Percentiles rank a stretch among this genome's conserved stretches.
Conservation (phyloP, 176 grass and related monocot species). For the Microstegium vimineum region DNA sequence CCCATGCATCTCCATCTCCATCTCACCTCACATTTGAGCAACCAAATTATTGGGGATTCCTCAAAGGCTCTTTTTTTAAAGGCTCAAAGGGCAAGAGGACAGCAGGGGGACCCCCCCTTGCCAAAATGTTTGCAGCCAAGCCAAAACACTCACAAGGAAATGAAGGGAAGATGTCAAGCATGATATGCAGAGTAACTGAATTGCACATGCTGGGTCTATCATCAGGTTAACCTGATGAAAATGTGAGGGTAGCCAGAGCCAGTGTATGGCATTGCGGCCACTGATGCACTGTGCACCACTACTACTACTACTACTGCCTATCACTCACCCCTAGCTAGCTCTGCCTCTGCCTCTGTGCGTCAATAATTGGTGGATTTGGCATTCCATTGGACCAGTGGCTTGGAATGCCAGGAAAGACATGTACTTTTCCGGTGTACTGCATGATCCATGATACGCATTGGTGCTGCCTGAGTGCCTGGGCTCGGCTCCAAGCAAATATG, state of each 20-base stretch:
- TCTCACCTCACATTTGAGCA: conserved; percentile 16
- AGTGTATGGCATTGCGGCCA: background rate
- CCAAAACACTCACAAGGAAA: conserved; percentile 27
- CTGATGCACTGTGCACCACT: background rate
- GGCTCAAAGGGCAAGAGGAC: conserved; percentile 5
- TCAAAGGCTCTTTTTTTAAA: background rate
- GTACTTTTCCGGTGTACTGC: conserved; percentile 37
- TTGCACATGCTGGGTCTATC: conserved; percentile 8
- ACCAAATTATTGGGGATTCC: conserved; percentile 45
- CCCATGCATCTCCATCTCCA: background rate
- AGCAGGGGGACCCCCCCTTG: background rate
- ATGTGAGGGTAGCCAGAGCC: background rate
- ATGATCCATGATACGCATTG: background rate
- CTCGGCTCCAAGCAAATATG: conserved; percentile 42
- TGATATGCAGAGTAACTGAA: conserved; percentile 33
- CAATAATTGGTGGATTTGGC: conserved; percentile 56
- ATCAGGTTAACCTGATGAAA: conserved; percentile 38
- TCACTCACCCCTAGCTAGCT: background rate
- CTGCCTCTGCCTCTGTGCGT: conserved; percentile 32
- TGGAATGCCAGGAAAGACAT: conserved; percentile 44
- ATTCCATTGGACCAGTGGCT: conserved; percentile 53
- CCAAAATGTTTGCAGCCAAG: conserved; percentile 5
- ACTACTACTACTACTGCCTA: background rate
- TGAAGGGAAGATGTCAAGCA: background rate
- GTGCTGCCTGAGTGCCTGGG: background rate